phyloP scores from a whole-genome alignment of 768 basidiomycete species.

The Leccinum aurantiacum region DNA sequence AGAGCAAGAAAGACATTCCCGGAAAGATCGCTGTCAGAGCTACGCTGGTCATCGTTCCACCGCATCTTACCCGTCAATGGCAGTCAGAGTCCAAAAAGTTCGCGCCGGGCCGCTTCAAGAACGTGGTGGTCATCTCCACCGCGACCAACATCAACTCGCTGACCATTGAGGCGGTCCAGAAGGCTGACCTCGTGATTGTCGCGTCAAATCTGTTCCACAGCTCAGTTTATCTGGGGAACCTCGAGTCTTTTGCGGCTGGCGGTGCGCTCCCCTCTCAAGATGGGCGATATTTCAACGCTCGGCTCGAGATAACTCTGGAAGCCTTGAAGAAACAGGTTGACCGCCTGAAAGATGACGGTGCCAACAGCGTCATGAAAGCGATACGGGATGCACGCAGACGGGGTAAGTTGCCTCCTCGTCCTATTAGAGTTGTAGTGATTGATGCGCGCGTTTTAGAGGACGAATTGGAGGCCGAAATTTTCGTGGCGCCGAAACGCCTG shows the following conservation, averaged over 20 bases:
- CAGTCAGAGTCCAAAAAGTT: conserved; percentile 84
- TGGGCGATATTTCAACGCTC: conserved; percentile 88
- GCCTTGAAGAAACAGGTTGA: conserved; percentile 67
- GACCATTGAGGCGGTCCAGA: conserved; percentile 70
- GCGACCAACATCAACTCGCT: conserved; percentile 68
- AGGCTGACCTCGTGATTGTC: conserved; percentile 85
- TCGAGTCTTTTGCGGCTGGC: conserved; percentile 66
- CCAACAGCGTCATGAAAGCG: conserved; percentile 57
- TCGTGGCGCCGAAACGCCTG: conserved; percentile 60
- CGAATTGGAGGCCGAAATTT: conserved; percentile 47
- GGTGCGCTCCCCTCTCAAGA: conserved; percentile 73
- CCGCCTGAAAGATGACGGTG: conserved; percentile 62
- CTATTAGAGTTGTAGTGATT: neutral
- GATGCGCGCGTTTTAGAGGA: conserved; percentile 40
- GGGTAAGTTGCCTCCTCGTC: conserved; percentile 41
- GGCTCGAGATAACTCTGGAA: conserved; percentile 61
- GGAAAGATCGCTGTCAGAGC: conserved; percentile 80
- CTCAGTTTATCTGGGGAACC: conserved; percentile 69
- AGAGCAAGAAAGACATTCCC: conserved; percentile 41
- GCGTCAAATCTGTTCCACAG: conserved; percentile 88
- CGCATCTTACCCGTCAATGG: conserved; percentile 91
- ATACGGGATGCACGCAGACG: conserved; percentile 62
- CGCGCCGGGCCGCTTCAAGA: conserved; percentile 43
- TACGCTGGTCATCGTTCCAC: conserved; percentile 83
- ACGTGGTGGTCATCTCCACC: conserved; percentile 63